These are phyloP conservation scores for Aphanomyces invadans DNA, from an alignment of 352 stramenopile genomes.

Conservation along the genomic window DNA sequence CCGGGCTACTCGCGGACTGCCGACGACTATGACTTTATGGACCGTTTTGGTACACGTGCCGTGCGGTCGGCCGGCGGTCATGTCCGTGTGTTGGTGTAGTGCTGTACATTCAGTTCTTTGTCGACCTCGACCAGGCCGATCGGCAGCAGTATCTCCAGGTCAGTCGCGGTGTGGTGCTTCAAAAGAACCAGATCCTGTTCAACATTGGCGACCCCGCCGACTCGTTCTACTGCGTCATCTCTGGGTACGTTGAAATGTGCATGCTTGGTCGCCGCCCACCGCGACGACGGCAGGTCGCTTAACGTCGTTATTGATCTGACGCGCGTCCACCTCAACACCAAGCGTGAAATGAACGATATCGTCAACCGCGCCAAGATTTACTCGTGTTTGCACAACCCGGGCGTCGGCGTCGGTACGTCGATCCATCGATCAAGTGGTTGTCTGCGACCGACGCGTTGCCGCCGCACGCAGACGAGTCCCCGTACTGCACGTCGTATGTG, in stretches of 20 bases:
- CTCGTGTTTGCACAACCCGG: slow-evolving; percentile 56
- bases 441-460: too few relatives aligned
- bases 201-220: slow-evolving; percentile 58
- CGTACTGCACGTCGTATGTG: slow-evolving; percentile 44
- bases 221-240: slow-evolving; percentile 72
- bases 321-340: slow-evolving; percentile 49
- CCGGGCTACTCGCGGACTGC: slow-evolving; percentile 35
- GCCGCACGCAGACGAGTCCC: slow-evolving; percentile 28
- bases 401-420: slow-evolving; percentile 35
- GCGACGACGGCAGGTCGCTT: slow-evolving; percentile 34
- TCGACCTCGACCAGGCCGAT: slow-evolving; percentile 42
- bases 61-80: neutral
- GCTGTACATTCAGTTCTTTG: slow-evolving; percentile 55
- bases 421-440: neutral
- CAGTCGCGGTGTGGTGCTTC: slow-evolving; percentile 53
- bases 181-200: slow-evolving; percentile 58
- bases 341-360: slow-evolving; percentile 68
- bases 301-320: slow-evolving; percentile 69
- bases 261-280: too few relatives aligned
- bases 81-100: slow-evolving; percentile 31
- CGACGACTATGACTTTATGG: slow-evolving; percentile 61
- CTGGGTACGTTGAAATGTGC: slow-evolving; percentile 38
- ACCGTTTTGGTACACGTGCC: slow-evolving; percentile 39
- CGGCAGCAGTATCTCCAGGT: slow-evolving; percentile 53
- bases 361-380: slow-evolving; percentile 58